Percentiles rank a stretch among this genome's conserved stretches.
Conservation (phyloP, 148 eudicot genomes). For the Silene uniflora region DNA sequence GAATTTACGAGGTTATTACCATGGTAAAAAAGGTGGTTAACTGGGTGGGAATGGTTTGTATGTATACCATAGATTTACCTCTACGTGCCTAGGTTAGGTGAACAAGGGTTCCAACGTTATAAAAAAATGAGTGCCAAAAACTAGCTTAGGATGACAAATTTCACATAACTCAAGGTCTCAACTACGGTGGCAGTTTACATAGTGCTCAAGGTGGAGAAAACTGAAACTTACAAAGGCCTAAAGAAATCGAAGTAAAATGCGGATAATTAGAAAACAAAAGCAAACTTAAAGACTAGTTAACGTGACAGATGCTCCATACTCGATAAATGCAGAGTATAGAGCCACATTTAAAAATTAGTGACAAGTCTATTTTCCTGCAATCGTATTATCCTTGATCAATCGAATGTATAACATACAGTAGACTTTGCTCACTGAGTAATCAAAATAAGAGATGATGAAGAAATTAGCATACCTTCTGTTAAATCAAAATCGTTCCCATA, state of each 20-base stretch:
- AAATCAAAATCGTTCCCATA: slow-evolving; percentile 77
- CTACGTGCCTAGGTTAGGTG: neutral
- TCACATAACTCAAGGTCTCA: neutral
- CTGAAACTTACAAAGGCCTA: neutral
- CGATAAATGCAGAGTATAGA: neutral
- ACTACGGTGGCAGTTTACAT: neutral
- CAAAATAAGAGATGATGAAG: slow-evolving; percentile 11
- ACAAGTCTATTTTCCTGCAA: neutral
- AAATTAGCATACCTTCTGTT: slow-evolving; percentile 52
- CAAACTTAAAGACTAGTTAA: too few relatives aligned
- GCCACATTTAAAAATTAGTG: neutral
- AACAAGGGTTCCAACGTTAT: too few relatives aligned
- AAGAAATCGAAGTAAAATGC: too few relatives aligned
- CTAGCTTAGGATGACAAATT: neutral
- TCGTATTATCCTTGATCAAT: slow-evolving; percentile 2
- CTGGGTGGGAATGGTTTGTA: neutral
- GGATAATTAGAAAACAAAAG: too few relatives aligned
- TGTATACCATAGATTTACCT: neutral
- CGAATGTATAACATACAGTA: neutral
- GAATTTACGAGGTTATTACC: neutral
- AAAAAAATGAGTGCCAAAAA: too few relatives aligned
- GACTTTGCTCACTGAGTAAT: neutral
- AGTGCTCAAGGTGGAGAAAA: neutral
- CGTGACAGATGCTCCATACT: neutral
- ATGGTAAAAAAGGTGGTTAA: too few relatives aligned